phyloP scores from a whole-genome alignment of 2,329 filamentous ascomycete genomes.

The Sclerotinia borealis region DNA sequence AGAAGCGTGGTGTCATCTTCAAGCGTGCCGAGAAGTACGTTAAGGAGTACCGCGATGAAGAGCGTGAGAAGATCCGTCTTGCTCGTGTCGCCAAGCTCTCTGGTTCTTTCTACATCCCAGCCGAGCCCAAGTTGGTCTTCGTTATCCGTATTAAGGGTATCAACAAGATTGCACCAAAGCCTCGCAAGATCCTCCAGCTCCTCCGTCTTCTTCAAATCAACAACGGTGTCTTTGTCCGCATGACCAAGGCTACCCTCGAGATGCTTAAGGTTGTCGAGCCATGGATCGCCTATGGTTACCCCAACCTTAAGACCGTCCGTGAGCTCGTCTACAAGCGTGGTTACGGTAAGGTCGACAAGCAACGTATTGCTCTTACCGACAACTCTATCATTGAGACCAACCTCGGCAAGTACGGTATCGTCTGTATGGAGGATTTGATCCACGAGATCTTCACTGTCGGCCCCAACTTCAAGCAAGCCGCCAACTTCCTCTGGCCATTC shows the following conservation, averaged over 20 bases:
- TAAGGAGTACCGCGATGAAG: conserved; percentile 96
- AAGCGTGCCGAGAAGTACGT: conserved; percentile 99
- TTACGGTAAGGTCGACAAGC: conserved; percentile 98
- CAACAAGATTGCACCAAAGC: conserved; percentile 99
- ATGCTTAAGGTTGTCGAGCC: conserved; percentile 99
- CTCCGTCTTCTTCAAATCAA: conserved; percentile 99
- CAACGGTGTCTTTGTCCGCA: conserved; percentile 96
- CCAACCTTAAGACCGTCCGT: conserved; percentile 98
- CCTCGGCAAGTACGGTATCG: conserved; percentile 97
- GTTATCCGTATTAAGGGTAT: conserved; percentile 99
- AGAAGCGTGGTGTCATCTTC: conserved; percentile 98
- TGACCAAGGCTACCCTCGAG: conserved; percentile 96
- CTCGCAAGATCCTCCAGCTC: conserved; percentile 99
- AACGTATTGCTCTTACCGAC: conserved; percentile 93
- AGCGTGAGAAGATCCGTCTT: conserved; percentile 98
- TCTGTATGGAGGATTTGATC: conserved; percentile 98
- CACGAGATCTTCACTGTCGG: conserved; percentile 99
- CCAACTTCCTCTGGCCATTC: conserved; percentile 99
- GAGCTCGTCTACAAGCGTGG: conserved; percentile 99
- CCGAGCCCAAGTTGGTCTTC: conserved; percentile 95
- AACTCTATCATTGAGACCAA: conserved; percentile 95
- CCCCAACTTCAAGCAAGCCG: conserved; percentile 99
- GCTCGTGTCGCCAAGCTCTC: conserved; percentile 82
- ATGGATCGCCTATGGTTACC: conserved; percentile 98
- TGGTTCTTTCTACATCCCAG: conserved; percentile 89